Evolutionary conservation across 2,329 filamentous ascomycete species (phyloP), one percentile per base, ranked within the genome.

Genomic region (Myriosclerotinia curreyana): DNA sequence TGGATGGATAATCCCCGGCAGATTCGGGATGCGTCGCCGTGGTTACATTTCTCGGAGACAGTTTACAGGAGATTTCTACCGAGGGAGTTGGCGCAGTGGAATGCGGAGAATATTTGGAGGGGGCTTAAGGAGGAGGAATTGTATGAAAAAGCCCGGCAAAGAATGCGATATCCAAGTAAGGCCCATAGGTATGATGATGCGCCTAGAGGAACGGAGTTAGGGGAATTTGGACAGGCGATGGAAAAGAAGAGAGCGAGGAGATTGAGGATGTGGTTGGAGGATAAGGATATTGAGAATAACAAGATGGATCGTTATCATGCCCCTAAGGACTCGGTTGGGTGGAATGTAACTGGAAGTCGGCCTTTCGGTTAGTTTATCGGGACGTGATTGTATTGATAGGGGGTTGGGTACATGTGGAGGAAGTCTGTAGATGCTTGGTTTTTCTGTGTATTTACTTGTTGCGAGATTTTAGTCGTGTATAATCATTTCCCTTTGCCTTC

Each of bases 261-360:
- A 9, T 58, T 58, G n/a, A 58, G 55, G 6, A 48, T n/a, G n/a
- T 58, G 55, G 55, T 20, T 58, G n/a, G 55, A 58, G 12, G 55
- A 58, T 58, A 9, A 1, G 15, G 55, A 48, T 58, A 2, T 22
- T 36, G 42, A 12, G 14, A n/a, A 28, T 4, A 11, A 6, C 2
- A 58, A 28, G 9, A 8, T 58, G 8, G 15, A 14, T 48, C 55
- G 55, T 36, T 58, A 58, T 36, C 55, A 58, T 36, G 0, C 7
- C 22, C 12, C 28, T 11, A 5, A 6, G 11, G 20, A 36, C 0
- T 48, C 42, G 31, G 28, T 58, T 0, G 55, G 55, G 17, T 48
- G 55, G 55, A 1, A 12, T 7, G 8, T 34, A 9, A 25, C 25
- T 15, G 5, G 1, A 9, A n/a, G 25, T 25, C 4, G 17, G 5